Conservation (phyloP, 1,284 basidiomycete genomes). For the Malassezia arunalokei region DNA sequence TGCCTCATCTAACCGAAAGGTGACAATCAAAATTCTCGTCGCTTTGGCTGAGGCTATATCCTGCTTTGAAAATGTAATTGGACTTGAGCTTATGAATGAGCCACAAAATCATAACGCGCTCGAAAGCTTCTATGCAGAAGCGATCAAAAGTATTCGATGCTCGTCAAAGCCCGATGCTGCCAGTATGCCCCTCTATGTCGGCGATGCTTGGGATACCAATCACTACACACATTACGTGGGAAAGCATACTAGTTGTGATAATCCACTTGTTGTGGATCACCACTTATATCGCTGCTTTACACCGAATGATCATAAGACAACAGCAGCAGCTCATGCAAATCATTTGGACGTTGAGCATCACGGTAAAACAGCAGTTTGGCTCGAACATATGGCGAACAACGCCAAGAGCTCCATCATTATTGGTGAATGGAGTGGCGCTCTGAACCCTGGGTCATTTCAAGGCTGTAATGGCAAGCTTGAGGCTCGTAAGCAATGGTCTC, state of each 20-base stretch:
- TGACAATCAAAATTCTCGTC: slow-evolving; percentile 54
- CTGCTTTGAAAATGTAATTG: slow-evolving; percentile 58
- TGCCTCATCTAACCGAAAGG: slow-evolving; percentile 43
- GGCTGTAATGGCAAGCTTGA: slow-evolving; percentile 16
- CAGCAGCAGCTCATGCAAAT: slow-evolving; percentile 53
- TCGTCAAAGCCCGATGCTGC: slow-evolving; percentile 17
- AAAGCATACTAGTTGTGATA: slow-evolving; percentile 20
- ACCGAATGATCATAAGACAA: slow-evolving; percentile 53
- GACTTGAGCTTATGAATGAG: slow-evolving; percentile 73
- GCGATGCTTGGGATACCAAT: slow-evolving; percentile 65
- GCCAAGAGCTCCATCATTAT: slow-evolving; percentile 58
- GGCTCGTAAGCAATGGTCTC: slow-evolving; percentile 50
- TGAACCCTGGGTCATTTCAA: slow-evolving; percentile 58
- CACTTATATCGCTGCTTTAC: slow-evolving; percentile 79
- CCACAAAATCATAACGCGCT: slow-evolving; percentile 52
- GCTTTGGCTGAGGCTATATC: slow-evolving; percentile 47
- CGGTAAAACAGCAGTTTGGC: slow-evolving; percentile 21
- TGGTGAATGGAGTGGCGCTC: slow-evolving; percentile 65
- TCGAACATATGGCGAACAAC: slow-evolving; percentile 29
- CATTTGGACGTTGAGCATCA: slow-evolving; percentile 21
- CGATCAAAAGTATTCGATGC: slow-evolving; percentile 54
- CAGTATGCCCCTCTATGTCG: slow-evolving; percentile 52
- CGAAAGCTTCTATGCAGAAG: slow-evolving; percentile 46
- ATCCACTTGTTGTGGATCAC: slow-evolving; percentile 62
- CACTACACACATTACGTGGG: slow-evolving; percentile 56